A percentile compares a stretch with the other conserved stretches of the same genome.
These are phyloP conservation scores for Nicotiana attenuata DNA, from an alignment of 257 asterid species.

Conservation along the genomic window DNA sequence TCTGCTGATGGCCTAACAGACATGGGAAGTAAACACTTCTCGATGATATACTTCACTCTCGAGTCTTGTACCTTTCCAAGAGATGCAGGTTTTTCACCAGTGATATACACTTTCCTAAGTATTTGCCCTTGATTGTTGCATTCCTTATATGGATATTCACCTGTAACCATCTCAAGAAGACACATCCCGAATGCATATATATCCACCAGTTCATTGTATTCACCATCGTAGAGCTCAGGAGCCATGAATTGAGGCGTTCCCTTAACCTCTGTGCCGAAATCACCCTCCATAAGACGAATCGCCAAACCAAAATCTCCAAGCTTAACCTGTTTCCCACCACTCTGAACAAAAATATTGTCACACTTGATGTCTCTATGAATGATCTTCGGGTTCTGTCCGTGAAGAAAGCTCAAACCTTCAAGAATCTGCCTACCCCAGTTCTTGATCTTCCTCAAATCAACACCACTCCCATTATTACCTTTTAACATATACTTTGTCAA, in stretches of 20 bases:
- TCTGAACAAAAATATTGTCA: slow-evolving; percentile 22
- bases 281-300: neutral
- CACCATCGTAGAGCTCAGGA: slow-evolving; percentile 38
- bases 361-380: no score
- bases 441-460: slow-evolving; percentile 23
- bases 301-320: slow-evolving; percentile 37
- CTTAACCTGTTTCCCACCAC: slow-evolving; percentile 13
- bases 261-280: neutral
- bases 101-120: slow-evolving; percentile 25
- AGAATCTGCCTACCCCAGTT: slow-evolving; percentile 31
- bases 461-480: no score
- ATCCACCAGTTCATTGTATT: slow-evolving; percentile 36
- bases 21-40: neutral
- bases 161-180: no score
- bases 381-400: no score
- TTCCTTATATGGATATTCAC: slow-evolving; percentile 34
- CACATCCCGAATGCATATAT: slow-evolving; percentile 44
- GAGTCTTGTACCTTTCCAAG: neutral
- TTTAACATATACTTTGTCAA: slow-evolving; percentile 13
- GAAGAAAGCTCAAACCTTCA: no score
- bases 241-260: slow-evolving; percentile 51
- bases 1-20: neutral
- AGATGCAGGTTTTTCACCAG: neutral
- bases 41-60: neutral
- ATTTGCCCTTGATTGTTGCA: slow-evolving; percentile 32